Conservation (phyloP, 192 early-diverging fungal species). For the Jimgerdemannia lactiflua region DNA sequence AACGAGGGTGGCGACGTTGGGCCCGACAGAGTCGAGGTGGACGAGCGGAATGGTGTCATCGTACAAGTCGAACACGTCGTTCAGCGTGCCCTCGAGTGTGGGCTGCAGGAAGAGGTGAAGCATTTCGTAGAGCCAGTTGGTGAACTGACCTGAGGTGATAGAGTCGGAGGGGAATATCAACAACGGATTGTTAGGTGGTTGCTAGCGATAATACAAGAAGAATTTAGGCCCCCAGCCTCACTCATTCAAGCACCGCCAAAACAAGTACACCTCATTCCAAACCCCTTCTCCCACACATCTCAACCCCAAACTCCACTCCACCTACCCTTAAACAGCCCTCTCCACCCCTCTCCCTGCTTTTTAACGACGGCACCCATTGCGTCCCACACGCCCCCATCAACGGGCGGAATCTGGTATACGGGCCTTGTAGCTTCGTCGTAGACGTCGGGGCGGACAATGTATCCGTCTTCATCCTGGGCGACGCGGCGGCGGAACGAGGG, state of each 20-base stretch:
- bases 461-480: slow-evolving; percentile 54
- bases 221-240: not conserved
- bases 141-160: slow-evolving; percentile 62
- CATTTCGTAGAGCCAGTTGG: slow-evolving; percentile 75
- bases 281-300: not conserved
- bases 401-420: slow-evolving; percentile 57
- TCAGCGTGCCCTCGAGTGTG: slow-evolving; percentile 79
- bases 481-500: slow-evolving; percentile 40
- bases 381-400: slow-evolving; percentile 55
- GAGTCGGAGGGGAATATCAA: not conserved
- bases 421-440: slow-evolving; percentile 54
- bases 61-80: slow-evolving; percentile 89
- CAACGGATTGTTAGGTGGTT: not conserved
- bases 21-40: slow-evolving; percentile 53
- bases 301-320: not conserved
- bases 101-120: slow-evolving; percentile 77
- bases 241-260: not conserved
- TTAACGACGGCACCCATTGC: slow-evolving; percentile 49
- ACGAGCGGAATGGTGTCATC: slow-evolving; percentile 78
- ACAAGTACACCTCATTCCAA: not conserved
- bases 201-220: too few species aligned
- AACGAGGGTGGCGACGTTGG: slow-evolving; percentile 69
- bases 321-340: slow-evolving; percentile 49
- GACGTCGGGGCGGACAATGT: slow-evolving; percentile 50
- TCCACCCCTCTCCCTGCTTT: slow-evolving; percentile 65